Percentiles rank a stretch among this genome's conserved stretches.
Evolutionary conservation across 306 rosid genomes (phyloP).

Genomic region (Pyrus bretschneideri): DNA sequence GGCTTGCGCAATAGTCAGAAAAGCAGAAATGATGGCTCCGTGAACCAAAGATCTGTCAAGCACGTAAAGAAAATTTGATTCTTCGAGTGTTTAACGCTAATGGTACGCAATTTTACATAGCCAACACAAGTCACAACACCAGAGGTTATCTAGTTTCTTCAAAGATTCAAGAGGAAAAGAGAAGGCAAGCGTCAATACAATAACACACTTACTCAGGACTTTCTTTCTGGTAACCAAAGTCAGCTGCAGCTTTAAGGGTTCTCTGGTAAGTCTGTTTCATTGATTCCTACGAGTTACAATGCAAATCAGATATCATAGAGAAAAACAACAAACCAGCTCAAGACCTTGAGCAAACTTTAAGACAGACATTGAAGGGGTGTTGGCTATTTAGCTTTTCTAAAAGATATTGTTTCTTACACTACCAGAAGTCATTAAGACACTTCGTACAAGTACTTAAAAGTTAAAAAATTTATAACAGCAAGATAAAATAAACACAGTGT

Average conservation of each 20-base stretch:
- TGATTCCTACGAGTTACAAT: slow-evolving; percentile 55
- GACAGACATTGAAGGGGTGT: neutral
- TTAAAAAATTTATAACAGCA: neutral
- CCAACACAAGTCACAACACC: neutral
- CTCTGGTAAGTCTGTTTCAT: slow-evolving; percentile 93
- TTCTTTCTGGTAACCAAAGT: slow-evolving; percentile 83
- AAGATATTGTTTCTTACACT: neutral
- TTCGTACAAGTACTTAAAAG: neutral
- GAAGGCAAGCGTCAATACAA: neutral
- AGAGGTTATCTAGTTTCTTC: neutral
- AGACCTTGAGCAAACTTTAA: neutral
- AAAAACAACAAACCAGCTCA: neutral
- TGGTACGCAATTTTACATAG: neutral
- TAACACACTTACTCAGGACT: slow-evolving; percentile 75
- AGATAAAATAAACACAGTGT: slow-evolving; percentile 4
- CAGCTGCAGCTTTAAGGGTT: slow-evolving; percentile 75
- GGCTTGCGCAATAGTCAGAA: slow-evolving; percentile 91
- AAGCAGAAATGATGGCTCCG: slow-evolving; percentile 87
- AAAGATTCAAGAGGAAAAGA: neutral
- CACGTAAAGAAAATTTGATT: neutral
- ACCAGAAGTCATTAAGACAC: neutral
- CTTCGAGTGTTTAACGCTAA: neutral
- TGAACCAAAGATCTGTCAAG: slow-evolving; percentile 74
- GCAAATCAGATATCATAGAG: slow-evolving; percentile 8
- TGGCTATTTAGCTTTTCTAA: neutral